These are phyloP conservation scores for Parachlorella kessleri DNA, from an alignment of 139 green algal species.

Conservation along the genomic window DNA sequence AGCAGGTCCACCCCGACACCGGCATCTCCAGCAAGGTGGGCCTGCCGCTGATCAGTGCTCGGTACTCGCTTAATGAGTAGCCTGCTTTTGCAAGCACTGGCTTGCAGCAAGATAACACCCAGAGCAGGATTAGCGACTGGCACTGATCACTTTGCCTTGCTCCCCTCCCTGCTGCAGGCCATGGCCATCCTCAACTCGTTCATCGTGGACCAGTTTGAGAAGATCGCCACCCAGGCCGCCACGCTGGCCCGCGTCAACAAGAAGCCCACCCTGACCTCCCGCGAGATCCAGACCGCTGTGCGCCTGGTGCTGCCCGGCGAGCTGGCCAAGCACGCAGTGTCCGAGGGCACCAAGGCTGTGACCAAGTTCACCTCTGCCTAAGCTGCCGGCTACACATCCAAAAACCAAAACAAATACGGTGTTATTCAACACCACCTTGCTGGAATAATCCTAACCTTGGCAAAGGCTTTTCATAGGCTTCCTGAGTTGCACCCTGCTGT, in stretches of 20 bases:
- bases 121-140: too few relatives aligned
- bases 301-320: constrained; percentile 74
- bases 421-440: constrained; percentile 17
- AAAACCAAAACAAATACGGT: constrained; percentile 1
- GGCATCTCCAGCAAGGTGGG: constrained; percentile 83
- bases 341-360: constrained; percentile 89
- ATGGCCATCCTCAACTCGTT: constrained; percentile 89
- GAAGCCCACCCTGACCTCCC: constrained; percentile 88
- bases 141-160: too few relatives aligned
- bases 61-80: too few relatives aligned
- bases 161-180: too few relatives aligned
- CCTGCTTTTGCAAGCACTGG: too few relatives aligned
- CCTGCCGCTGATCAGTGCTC: too few relatives aligned
- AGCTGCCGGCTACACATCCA: constrained; percentile 9
- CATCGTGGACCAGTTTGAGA: constrained; percentile 81
- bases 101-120: too few relatives aligned
- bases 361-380: constrained; percentile 89
- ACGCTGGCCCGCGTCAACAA: constrained; percentile 78
- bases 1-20: constrained; percentile 88
- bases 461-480: background rate
- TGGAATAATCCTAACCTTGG: background rate
- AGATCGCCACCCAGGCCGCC: constrained; percentile 85
- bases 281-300: constrained; percentile 92
- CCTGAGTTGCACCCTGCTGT: background rate
- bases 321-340: constrained; percentile 74